A percentile compares a stretch with the other conserved stretches of the same genome.
phyloP scores from a whole-genome alignment of 129 eudicot species.

The Flaveria trinervia region DNA sequence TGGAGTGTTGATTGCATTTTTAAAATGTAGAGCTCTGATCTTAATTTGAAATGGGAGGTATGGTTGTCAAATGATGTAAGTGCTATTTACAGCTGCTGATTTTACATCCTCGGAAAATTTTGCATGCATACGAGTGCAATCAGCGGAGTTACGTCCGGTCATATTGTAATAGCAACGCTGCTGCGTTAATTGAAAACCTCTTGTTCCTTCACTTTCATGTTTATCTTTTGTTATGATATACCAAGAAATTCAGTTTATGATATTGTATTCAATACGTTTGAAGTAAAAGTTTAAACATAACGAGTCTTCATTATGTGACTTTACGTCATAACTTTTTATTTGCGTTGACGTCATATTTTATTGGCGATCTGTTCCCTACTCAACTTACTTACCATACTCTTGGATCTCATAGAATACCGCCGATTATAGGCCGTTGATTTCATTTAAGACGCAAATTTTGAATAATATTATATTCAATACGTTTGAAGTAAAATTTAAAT shows the following conservation, averaged over 20 bases:
- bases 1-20: not conserved
- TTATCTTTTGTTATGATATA: not conserved
- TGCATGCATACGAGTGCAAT: not conserved
- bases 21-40: not conserved
- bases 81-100: not conserved
- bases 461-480: not conserved
- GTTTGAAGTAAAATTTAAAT: not conserved
- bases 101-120: not conserved
- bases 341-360: not conserved
- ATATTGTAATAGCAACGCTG: not conserved
- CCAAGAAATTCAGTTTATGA: not conserved
- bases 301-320: not conserved
- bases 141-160: not conserved
- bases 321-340: not conserved
- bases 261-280: not conserved
- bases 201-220: constrained; percentile 10
- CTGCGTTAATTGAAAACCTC: not conserved
- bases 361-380: not conserved
- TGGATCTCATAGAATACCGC: too few relatives aligned
- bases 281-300: not conserved
- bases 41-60: not conserved
- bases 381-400: not conserved
- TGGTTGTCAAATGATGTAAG: not conserved
- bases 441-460: too few relatives aligned
- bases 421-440: too few relatives aligned